A percentile compares a stretch with the other conserved stretches of the same genome.
These are phyloP conservation scores for Auriculariales sp. DNA, from an alignment of 768 basidiomycete species.

Conservation along the genomic window DNA sequence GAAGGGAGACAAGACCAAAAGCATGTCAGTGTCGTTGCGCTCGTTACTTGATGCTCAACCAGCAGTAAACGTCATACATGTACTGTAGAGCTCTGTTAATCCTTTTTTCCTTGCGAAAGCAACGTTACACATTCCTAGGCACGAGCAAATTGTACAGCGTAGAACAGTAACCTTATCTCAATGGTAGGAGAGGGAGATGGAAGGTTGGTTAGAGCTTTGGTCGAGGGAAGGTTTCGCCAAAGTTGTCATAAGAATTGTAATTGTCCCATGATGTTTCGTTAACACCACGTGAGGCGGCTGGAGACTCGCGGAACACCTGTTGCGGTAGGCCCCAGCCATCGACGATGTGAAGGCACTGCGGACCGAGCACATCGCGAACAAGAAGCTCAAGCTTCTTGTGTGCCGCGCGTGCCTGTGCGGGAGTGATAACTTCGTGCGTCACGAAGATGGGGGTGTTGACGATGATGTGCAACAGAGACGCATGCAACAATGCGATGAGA, in stretches of 20 bases:
- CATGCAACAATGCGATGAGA: not conserved
- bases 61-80: no score
- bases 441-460: not conserved
- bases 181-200: no score
- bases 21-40: no score
- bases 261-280: not conserved
- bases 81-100: no score
- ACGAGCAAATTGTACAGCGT: no score
- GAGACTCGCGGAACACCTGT: conserved; percentile 1
- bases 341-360: not conserved
- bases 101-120: no score
- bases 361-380: not conserved
- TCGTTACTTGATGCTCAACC: no score
- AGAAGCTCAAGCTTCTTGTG: not conserved
- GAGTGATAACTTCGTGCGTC: not conserved
- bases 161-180: no score
- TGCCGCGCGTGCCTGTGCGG: not conserved
- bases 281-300: not conserved
- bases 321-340: not conserved
- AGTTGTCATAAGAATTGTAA: not conserved
- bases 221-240: not conserved
- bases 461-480: not conserved
- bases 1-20: no score
- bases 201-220: not conserved
- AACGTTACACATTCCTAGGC: no score